Percentiles rank a stretch among this genome's conserved stretches.
Conservation (phyloP, 2,329 filamentous ascomycete species). For the Fusarium chlamydosporum region DNA sequence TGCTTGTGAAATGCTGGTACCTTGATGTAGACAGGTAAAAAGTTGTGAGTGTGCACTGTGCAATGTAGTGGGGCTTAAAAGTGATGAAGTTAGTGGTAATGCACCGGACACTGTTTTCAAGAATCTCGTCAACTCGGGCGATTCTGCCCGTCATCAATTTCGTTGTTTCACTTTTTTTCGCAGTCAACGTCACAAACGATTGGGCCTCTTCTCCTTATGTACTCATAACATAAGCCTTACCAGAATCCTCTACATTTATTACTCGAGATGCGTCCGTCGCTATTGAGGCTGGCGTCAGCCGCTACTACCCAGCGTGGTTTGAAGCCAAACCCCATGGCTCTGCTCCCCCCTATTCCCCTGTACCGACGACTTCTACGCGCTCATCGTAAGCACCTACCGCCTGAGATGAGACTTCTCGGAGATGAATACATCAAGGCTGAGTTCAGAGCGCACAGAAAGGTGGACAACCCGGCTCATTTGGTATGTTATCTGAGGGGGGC, state of each 20-base stretch:
- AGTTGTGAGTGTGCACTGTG: conserved; percentile 49
- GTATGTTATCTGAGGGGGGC: conserved; percentile 63
- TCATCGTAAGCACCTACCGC: conserved; percentile 82
- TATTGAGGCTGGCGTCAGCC: conserved; percentile 57
- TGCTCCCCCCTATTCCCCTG: conserved; percentile 88
- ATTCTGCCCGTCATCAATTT: conserved; percentile 33
- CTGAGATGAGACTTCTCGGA: conserved; percentile 83
- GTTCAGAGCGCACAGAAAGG: conserved; percentile 84
- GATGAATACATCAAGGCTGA: conserved; percentile 95
- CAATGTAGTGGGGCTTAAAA: conserved; percentile 46
- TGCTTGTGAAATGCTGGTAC: neutral
- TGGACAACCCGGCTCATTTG: conserved; percentile 93
- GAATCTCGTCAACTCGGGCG: conserved; percentile 28
- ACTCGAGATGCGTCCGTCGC: conserved; percentile 50
- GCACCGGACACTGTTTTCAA: conserved; percentile 42
- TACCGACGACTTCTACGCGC: conserved; percentile 90
- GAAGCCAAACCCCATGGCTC: conserved; percentile 67
- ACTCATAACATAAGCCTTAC: neutral
- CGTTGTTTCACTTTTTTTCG: conserved; percentile 5
- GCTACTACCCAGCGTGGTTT: conserved; percentile 53
- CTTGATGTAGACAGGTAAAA: conserved; percentile 29
- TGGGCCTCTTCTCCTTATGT: neutral
- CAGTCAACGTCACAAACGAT: conserved; percentile 6
- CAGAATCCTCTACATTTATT: neutral
- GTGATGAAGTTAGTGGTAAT: conserved; percentile 9